Percentiles rank a stretch among this genome's conserved stretches.
These are phyloP conservation scores for Zygosaccharomyces pseudobailii DNA, from an alignment of 1,139 yeast genomes.

Conservation along the genomic window DNA sequence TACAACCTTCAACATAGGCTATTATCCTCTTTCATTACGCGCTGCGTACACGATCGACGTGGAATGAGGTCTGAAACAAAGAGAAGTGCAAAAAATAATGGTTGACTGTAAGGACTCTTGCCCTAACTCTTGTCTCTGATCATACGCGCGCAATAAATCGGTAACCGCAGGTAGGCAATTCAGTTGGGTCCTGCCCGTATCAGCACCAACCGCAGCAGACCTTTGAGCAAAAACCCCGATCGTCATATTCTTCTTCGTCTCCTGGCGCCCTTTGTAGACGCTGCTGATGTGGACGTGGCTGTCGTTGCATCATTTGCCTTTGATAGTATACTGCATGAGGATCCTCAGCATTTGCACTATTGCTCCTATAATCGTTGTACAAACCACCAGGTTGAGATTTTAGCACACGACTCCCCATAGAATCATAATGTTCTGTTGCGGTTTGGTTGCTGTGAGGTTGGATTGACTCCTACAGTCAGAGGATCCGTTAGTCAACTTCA, in stretches of 20 bases:
- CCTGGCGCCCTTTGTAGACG: slow-evolving; percentile 8
- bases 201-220: slow-evolving; percentile 13
- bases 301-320: slow-evolving; percentile 13
- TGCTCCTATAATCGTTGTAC: slow-evolving; percentile 5
- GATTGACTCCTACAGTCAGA: slow-evolving; percentile 9
- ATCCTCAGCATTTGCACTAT: slow-evolving; percentile 6
- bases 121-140: not conserved
- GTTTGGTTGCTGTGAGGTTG: slow-evolving; percentile 9
- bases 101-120: not conserved
- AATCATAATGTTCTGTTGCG: slow-evolving; percentile 15
- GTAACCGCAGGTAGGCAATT: not conserved
- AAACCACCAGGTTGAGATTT: slow-evolving; percentile 6
- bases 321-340: slow-evolving; percentile 9
- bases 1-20: not conserved
- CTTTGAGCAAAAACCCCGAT: slow-evolving; percentile 10
- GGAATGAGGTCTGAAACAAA: slow-evolving; percentile 3
- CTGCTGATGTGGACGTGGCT: slow-evolving; percentile 7
- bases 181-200: slow-evolving; percentile 1
- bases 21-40: slow-evolving; percentile 10
- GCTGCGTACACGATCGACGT: slow-evolving; percentile 18
- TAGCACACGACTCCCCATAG: slow-evolving; percentile 13
- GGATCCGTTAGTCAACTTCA: slow-evolving; percentile 9
- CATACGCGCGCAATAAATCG: not conserved
- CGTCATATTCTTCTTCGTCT: slow-evolving; percentile 8
- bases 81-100: not conserved